A percentile compares a stretch with the other conserved stretches of the same genome.
Evolutionary conservation across 2,329 filamentous ascomycete genomes (phyloP).

Genomic region (Colletotrichum sp.): DNA sequence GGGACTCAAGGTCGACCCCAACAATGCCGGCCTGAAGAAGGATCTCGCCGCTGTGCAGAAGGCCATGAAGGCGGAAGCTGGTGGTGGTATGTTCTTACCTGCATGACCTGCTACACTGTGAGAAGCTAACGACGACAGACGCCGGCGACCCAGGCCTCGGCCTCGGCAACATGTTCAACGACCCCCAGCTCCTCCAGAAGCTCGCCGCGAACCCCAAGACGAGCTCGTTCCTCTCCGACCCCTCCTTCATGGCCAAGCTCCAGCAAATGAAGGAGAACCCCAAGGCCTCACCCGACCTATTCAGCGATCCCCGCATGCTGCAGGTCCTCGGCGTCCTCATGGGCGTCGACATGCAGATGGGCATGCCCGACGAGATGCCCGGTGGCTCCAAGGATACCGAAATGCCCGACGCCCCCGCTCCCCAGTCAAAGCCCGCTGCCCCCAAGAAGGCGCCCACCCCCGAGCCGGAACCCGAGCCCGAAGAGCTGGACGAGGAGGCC

Average conservation of each 20-base stretch:
- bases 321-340: slow-evolving; percentile 93
- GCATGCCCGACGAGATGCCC: slow-evolving; percentile 39
- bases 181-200: slow-evolving; percentile 89
- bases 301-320: slow-evolving; percentile 90
- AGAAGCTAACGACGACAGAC: slow-evolving; percentile 24
- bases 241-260: slow-evolving; percentile 89
- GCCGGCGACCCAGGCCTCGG: slow-evolving; percentile 73
- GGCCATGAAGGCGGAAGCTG: slow-evolving; percentile 80
- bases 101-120: accelerated
- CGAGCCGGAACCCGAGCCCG: slow-evolving; percentile 66
- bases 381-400: slow-evolving; percentile 67
- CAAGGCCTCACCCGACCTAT: slow-evolving; percentile 76
- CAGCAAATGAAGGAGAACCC: slow-evolving; percentile 84
- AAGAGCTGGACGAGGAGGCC: slow-evolving; percentile 82
- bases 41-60: slow-evolving; percentile 85
- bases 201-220: slow-evolving; percentile 96
- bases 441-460: slow-evolving; percentile 63
- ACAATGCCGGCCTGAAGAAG: slow-evolving; percentile 90
- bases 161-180: slow-evolving; percentile 92
- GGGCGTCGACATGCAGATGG: slow-evolving; percentile 83
- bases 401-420: slow-evolving; percentile 73
- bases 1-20: slow-evolving; percentile 90
- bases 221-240: slow-evolving; percentile 77
- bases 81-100: slow-evolving; percentile 2
- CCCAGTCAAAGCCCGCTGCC: slow-evolving; percentile 45